Conservation (phyloP, 73 alveolate species). For the Tetrahymena elliotti region DNA sequence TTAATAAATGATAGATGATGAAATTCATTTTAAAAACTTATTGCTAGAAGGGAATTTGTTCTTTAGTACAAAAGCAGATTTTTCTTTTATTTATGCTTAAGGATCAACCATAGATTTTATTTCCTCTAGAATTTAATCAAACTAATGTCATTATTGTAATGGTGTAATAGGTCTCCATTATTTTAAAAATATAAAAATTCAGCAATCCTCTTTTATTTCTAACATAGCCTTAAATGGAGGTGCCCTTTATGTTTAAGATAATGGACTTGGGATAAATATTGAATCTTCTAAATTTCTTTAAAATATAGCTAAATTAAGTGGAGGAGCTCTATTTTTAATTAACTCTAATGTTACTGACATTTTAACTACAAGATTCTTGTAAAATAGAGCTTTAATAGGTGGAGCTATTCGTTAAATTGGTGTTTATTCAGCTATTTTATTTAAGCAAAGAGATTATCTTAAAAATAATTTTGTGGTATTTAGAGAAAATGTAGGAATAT, state of each 20-base stretch:
- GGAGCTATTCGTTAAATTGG: background rate
- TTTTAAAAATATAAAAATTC: background rate
- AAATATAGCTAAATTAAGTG: background rate
- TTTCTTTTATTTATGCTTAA: background rate
- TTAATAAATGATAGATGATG: background rate
- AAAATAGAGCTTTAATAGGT: background rate
- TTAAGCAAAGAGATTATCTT: background rate
- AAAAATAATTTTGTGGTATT: background rate
- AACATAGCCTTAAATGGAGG: background rate
- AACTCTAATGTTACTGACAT: background rate
- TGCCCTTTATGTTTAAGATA: background rate
- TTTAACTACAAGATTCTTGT: background rate
- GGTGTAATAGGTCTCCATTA: background rate
- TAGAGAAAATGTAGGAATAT: background rate
- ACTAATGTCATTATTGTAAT: background rate
- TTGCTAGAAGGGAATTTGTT: background rate
- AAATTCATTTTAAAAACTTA: background rate
- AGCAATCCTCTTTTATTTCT: background rate
- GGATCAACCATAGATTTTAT: background rate
- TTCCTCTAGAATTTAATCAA: background rate
- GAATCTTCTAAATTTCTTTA: background rate
- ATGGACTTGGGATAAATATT: background rate
- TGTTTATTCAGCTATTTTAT: background rate
- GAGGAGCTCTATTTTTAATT: background rate
- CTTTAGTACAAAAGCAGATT: background rate